Conservation (phyloP, 345 rosid species). For the Acer saccharum region DNA sequence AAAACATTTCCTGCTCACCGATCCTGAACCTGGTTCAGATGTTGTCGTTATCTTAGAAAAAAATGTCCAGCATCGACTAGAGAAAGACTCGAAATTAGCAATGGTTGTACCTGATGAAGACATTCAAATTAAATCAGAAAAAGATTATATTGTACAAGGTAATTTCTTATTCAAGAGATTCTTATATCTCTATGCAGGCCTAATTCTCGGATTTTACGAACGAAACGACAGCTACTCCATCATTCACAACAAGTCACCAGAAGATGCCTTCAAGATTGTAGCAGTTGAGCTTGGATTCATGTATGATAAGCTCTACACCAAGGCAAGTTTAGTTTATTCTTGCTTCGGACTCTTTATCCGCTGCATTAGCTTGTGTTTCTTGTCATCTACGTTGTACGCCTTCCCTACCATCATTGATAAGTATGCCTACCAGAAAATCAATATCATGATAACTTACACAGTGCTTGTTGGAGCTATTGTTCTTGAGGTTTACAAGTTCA, state of each 20-base stretch:
- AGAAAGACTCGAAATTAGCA: background rate
- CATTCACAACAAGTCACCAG: background rate
- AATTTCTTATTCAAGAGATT: background rate
- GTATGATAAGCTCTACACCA: slow-evolving; percentile 28
- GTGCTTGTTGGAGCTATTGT: slow-evolving; percentile 11
- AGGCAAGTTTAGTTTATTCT: slow-evolving; percentile 18
- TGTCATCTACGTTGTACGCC: background rate
- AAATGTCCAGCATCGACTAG: background rate
- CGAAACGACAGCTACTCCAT: background rate
- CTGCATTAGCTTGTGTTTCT: background rate
- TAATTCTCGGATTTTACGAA: background rate
- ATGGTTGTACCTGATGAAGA: background rate
- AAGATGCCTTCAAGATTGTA: slow-evolving; percentile 7
- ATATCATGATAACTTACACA: background rate
- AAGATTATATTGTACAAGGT: background rate
- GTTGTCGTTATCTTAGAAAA: background rate
- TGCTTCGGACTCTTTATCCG: slow-evolving; percentile 4
- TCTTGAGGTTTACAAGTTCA: background rate
- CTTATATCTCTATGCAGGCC: background rate
- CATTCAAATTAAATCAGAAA: too few species aligned
- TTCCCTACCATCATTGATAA: background rate
- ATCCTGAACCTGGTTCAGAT: background rate
- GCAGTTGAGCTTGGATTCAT: slow-evolving; percentile 24
- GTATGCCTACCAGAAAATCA: background rate
- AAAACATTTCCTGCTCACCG: background rate